Evolutionary conservation across 2,329 filamentous ascomycete genomes (phyloP), one percentile per base, ranked within the genome.

Genomic region (Trichoderma atroviride): DNA sequence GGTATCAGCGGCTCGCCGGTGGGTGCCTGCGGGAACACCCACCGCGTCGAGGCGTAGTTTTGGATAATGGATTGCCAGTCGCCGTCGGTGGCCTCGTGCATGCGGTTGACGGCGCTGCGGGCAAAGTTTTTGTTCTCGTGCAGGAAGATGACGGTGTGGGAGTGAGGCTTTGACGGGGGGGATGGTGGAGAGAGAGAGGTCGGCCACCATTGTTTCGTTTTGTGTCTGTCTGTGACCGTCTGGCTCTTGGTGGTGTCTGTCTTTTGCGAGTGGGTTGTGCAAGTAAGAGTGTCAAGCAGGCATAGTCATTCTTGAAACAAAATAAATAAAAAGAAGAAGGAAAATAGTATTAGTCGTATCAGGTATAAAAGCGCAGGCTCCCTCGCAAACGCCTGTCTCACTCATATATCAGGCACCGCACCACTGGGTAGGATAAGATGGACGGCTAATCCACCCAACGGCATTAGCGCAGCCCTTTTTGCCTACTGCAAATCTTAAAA

Each of bases 21-120:
- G 50, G 67, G 59, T 11, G 67, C 59, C 37, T 69, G 67, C 4
- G 67, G 67, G 19, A 69, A 69, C 16, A 69, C 67, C 67, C 67
- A 69, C n/a, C 67, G 27, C 3, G 52, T 61, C 24, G 67, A 69
- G 13, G 67, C 67, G 40, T 40, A 69, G 52, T 65, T 64, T 19
- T 69, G 67, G 27, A 69, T 58, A 22, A 69, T 61, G 52, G 67
- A 69, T 37, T 61, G 52, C 67, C 67, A 69, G 14, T 33, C 33
- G 6, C 53, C 50, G 19, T 69, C 67, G 5, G 67, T 69, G 2
- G 59, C 58, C 14, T 69, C 58, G 58, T 69, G 67, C 0, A 69
- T n/a, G 6, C 35, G 58, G 33, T 63, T 24, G 58, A 65, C 60
- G 4, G 52, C 24, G 27, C 50, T 52, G n/a, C 52, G 59, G 2